phyloP scores from a whole-genome alignment of 169 alveolate species.

The Perkinsus olseni region DNA sequence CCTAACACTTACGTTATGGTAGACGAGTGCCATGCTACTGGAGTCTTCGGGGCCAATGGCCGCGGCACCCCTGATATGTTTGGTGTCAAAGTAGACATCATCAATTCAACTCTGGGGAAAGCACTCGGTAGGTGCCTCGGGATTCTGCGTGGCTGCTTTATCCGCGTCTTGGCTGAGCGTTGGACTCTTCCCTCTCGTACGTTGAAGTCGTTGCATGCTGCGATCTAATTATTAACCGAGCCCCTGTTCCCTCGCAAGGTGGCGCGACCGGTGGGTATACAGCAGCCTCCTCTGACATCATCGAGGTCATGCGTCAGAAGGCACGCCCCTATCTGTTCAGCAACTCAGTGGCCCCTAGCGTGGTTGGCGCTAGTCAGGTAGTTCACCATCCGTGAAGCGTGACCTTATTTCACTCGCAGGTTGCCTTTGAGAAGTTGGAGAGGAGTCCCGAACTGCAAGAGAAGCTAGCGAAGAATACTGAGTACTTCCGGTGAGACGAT shows the following conservation, averaged over 20 bases:
- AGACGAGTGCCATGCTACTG: conserved; percentile 55
- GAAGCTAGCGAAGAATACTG: conserved; percentile 27
- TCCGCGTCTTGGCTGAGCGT: too few species aligned
- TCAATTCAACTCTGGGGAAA: conserved; percentile 48
- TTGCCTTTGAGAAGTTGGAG: conserved; percentile 20
- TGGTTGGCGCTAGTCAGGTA: conserved; percentile 33
- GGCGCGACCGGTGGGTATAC: conserved; percentile 56
- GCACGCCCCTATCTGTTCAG: conserved; percentile 51
- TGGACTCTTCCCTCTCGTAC: too few species aligned
- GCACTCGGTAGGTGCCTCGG: conserved; percentile 36
- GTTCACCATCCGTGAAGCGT: too few species aligned
- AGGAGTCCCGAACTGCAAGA: conserved; percentile 12
- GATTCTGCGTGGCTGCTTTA: too few species aligned
- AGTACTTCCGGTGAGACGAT: conserved; percentile 18
- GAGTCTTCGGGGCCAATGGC: conserved; percentile 45
- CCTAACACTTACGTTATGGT: conserved; percentile 46
- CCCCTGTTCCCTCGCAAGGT: conserved; percentile 7
- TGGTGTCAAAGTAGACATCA: conserved; percentile 42
- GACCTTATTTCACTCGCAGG: background rate
- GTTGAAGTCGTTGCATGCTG: too few species aligned
- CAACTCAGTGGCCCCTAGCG: conserved; percentile 52
- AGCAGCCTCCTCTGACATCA: conserved; percentile 33
- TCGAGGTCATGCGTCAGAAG: conserved; percentile 36
- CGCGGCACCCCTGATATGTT: conserved; percentile 49
- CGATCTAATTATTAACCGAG: too few species aligned